phyloP scores from a whole-genome alignment of 2,329 filamentous ascomycete species.

The Grosmannia clavigera region DNA sequence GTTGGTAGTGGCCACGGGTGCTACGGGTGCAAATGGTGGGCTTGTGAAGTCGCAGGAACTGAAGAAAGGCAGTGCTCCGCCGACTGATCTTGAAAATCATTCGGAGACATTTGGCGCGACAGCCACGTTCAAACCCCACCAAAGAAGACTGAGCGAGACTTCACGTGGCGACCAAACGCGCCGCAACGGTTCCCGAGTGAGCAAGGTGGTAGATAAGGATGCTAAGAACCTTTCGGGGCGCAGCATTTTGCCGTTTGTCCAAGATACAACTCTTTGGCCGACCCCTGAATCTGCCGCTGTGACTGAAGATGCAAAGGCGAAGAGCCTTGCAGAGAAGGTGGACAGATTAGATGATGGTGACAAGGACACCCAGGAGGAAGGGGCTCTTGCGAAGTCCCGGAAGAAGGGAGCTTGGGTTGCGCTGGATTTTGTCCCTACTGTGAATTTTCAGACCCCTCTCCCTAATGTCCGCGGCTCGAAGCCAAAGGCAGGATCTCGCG shows the following conservation, averaged over 20 bases:
- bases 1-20: background rate
- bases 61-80: conserved; percentile 9
- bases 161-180: conserved; percentile 22
- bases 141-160: conserved; percentile 29
- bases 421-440: conserved; percentile 70
- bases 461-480: conserved; percentile 38
- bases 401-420: conserved; percentile 80
- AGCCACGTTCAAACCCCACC: conserved; percentile 21
- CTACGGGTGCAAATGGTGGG: background rate
- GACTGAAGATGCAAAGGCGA: conserved; percentile 58
- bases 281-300: conserved; percentile 71
- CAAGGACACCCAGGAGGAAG: conserved; percentile 48
- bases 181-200: conserved; percentile 31
- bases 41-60: conserved; percentile 10
- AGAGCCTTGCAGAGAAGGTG: conserved; percentile 23
- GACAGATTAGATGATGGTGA: conserved; percentile 53
- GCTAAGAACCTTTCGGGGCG: conserved; percentile 16
- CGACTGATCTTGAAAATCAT: background rate
- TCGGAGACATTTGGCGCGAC: conserved; percentile 28
- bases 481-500: conserved; percentile 35
- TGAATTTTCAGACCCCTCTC: conserved; percentile 76
- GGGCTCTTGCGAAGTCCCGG: conserved; percentile 33
- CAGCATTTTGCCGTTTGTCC: conserved; percentile 47
- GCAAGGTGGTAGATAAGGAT: conserved; percentile 32
- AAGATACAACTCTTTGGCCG: conserved; percentile 75